Base-by-base conservation (phyloP, 768 basidiomycete species). In the Leucosporidium yakuticum region DNA sequence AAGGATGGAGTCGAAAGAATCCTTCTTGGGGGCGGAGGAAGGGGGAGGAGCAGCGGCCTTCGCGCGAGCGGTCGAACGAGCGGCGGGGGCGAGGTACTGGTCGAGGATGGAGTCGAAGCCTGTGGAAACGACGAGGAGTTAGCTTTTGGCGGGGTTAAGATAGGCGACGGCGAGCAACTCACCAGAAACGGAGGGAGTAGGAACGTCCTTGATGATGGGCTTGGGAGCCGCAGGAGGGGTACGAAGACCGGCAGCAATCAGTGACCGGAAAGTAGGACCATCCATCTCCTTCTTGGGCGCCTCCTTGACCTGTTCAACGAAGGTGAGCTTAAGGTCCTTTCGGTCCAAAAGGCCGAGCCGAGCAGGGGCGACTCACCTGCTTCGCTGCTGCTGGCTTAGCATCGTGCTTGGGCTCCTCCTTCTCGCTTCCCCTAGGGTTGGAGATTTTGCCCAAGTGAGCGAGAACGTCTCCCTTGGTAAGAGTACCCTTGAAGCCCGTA, bases 381-480 rank as follows among this genome's bases (percentile, higher is more conserved):
- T 15, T 44, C 14, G 8, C 39, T 44, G 11, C 39, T 44, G 39
- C 39, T 44, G 39, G 39, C 39, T 44, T 44, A 44, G 39, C 53
- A 17, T 25, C 53, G 53, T 54, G 53, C 53, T 54, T 54, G 20
- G 65, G 60, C 23, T 65, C 73, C 54, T 47, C 58, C 50, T 67
- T 67, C 77, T 87, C 87, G 79, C 83, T 89, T 48, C 91, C 91
- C 25, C 83, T 81, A 0, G 91, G 89, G 47, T 83, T 82, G 17
- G 87, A 87, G 25, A 92, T 89, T 78, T 87, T 87, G 25, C 95
- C 95, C 8, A 96, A 82, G 79, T 85, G 87, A 4, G 90, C 81
- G 34, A 99, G 83, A 2, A 98, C 87, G 76, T 99, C 95, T 17
- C 96, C 96, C 79, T 97, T 97, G 58, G 94, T 98, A 68, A 98